Evolutionary conservation across 306 rosid species (phyloP), one percentile per base, ranked within the genome.

Genomic region (Datisca glomerata): DNA sequence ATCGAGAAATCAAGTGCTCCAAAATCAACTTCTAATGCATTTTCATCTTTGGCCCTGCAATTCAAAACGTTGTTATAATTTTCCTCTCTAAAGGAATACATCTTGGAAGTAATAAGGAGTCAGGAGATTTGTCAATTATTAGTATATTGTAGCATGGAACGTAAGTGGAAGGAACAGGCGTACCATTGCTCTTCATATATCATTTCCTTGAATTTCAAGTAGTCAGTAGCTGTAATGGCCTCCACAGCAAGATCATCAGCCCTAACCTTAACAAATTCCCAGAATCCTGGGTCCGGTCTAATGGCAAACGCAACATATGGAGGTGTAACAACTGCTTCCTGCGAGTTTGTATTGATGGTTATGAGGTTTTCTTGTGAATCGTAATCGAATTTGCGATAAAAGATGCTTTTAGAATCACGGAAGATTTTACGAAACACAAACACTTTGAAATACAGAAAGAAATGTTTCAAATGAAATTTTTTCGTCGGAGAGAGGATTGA

Each of bases 251-350:
- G 84, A 55, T 86, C 84, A 16, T 75, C 70, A 41, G 79, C 53
- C 37, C 43, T 66, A 13, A 86, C 94, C 59, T 71, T 60, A 13
- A 60, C 85, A 57, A 41, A 76, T 61, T 86, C 96, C 94, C 94
- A 86, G 33, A 66, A 61, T 21, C 96, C 96, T 20, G 96, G 96
- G 58, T 57, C 62, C 45, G 78, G 85, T 72, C 96, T 73, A 41
- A 86, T 32, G 25, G 79, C 73, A 66, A 86, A 86, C 13, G 83
- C 81, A 50, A 86, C 74, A 73, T 68, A 41, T 27, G 96, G 96
- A 52, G 96, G 93, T 45, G 51, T 13, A 7, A 69, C 93, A 35
- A 74, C 64, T n/a, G 96, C 96, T 68, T 79, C 96, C 96, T 86
- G 60, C 52, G 69, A 58, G 21, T 53, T 37, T 37, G 45, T 36